phyloP scores from a whole-genome alignment of 129 eudicot species.

The Gnaphalium uliginosum region DNA sequence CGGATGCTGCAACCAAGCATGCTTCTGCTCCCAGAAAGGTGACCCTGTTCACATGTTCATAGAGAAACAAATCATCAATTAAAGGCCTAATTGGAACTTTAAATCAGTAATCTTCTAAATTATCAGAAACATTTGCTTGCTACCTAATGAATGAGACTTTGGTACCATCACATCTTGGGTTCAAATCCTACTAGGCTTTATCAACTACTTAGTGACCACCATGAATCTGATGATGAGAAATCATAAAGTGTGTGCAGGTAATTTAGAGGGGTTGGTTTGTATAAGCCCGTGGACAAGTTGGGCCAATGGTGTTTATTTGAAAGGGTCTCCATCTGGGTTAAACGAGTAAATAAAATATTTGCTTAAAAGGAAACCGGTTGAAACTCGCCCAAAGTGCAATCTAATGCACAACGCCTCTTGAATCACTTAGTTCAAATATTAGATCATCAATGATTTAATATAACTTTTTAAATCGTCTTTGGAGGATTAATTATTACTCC shows the following conservation, averaged over 20 bases:
- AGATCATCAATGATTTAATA: no score
- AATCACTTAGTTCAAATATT: no score
- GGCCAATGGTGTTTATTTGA: background rate
- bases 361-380: background rate
- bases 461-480: background rate
- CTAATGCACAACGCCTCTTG: background rate
- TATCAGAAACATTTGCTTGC: background rate
- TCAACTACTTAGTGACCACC: background rate
- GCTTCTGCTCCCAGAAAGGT: conserved; percentile 91
- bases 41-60: conserved; percentile 56
- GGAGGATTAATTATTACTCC: no score
- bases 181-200: background rate
- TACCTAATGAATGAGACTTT: no score
- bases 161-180: background rate
- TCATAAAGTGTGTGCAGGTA: background rate
- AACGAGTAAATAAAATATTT: background rate
- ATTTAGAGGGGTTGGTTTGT: no score
- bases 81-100: conserved; percentile 4
- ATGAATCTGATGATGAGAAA: background rate
- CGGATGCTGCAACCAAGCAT: conserved; percentile 85
- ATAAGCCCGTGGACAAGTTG: no score
- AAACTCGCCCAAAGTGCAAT: background rate
- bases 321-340: background rate
- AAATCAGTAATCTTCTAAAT: background rate
- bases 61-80: conserved; percentile 11